Evolutionary conservation across 2,329 filamentous ascomycete genomes (phyloP).

Genomic region (Fusarium papillatum): DNA sequence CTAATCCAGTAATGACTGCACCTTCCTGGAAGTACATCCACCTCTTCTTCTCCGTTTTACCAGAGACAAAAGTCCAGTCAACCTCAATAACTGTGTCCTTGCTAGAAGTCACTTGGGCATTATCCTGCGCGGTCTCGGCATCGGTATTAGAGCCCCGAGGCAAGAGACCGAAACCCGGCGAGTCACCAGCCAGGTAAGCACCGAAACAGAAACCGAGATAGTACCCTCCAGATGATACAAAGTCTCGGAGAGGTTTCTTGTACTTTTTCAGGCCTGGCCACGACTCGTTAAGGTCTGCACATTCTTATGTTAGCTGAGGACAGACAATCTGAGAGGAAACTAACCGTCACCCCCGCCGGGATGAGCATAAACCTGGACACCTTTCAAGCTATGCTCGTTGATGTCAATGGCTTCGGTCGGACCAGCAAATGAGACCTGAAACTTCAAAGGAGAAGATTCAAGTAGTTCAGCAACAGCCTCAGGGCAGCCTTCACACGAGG

Average conservation of each 20-base stretch:
- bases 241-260: conserved; percentile 25
- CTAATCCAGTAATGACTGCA: conserved; percentile 32
- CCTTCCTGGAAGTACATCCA: conserved; percentile 47
- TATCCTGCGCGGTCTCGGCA: conserved; percentile 18
- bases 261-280: conserved; percentile 29
- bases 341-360: conserved; percentile 26
- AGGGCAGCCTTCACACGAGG: conserved; percentile 32
- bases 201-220: conserved; percentile 47
- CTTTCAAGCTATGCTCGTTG: conserved; percentile 16
- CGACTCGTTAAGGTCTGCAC: conserved; percentile 28
- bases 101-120: conserved; percentile 31
- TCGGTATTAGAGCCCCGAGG: conserved; percentile 15
- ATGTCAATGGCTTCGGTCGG: conserved; percentile 31
- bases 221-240: conserved; percentile 38
- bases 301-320: not conserved
- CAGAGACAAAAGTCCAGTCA: conserved; percentile 40
- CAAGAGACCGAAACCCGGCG: conserved; percentile 38
- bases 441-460: conserved; percentile 32
- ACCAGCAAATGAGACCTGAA: conserved; percentile 34
- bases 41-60: conserved; percentile 20
- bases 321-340: not conserved
- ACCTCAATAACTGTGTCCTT: conserved; percentile 41
- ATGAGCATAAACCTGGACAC: conserved; percentile 31
- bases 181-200: conserved; percentile 42
- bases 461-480: conserved; percentile 35